A percentile compares a stretch with the other conserved stretches of the same genome.
Conservation (phyloP, 768 basidiomycete species). For the Sarcomyxa edulis region DNA sequence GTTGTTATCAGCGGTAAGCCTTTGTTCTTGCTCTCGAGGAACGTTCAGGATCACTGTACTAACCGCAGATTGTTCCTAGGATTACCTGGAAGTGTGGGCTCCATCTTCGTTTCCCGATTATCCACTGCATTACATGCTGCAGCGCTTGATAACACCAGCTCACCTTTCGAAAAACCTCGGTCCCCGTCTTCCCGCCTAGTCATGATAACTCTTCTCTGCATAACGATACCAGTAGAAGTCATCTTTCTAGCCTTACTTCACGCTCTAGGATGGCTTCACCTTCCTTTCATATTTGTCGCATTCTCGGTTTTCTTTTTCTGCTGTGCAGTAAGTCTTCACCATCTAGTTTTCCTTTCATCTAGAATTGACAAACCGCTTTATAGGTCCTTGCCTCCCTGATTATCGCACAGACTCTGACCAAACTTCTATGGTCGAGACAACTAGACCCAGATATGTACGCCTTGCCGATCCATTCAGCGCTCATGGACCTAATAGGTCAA, state of each 20-base stretch:
- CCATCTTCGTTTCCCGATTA: slow-evolving; percentile 86
- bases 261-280: slow-evolving; percentile 70
- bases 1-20: slow-evolving; percentile 79
- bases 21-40: neutral
- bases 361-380: slow-evolving; percentile 2
- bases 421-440: slow-evolving; percentile 70
- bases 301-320: slow-evolving; percentile 71
- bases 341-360: too few relatives aligned
- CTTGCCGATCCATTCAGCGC: slow-evolving; percentile 85
- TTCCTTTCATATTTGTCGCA: slow-evolving; percentile 63
- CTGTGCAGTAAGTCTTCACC: slow-evolving; percentile 54
- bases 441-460: slow-evolving; percentile 92
- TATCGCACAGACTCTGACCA: slow-evolving; percentile 62
- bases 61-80: slow-evolving; percentile 32
- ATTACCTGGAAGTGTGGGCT: slow-evolving; percentile 84
- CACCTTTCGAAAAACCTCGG: slow-evolving; percentile 6
- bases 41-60: too few relatives aligned
- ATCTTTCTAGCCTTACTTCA: slow-evolving; percentile 66
- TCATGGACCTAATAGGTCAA: slow-evolving; percentile 84
- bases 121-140: slow-evolving; percentile 83
- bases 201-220: slow-evolving; percentile 61
- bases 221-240: slow-evolving; percentile 79
- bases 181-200: slow-evolving; percentile 47
- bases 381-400: slow-evolving; percentile 70
- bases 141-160: slow-evolving; percentile 27